Evolutionary conservation across 2,329 filamentous ascomycete species (phyloP), one percentile per base, ranked within the genome.

Genomic region (Cadophora sp.): DNA sequence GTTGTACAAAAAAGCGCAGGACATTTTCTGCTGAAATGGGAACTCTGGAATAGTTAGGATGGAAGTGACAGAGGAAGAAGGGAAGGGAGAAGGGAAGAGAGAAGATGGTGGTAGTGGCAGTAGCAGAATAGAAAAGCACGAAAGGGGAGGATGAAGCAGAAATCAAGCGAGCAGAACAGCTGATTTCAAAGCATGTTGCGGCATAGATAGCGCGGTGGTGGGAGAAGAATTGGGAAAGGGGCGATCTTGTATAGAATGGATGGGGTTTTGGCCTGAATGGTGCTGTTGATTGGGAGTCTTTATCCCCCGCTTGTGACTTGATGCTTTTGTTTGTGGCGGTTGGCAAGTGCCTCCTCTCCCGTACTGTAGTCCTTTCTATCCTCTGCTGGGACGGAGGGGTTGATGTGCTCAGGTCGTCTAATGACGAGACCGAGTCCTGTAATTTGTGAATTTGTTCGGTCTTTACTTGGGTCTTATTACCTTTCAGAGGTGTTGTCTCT

Each of bases 191-290:
- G 62, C 62, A 59, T 59, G 24, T 27, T 59, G 45, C 62, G 55
- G 45, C 62, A 65, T 59, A 59, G 62, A 41, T 59, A 65, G 62
- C 55, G 45, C 24, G 36, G 53, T 59, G 62, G 39, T 56, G 55
- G 14, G 41, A 48, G 47, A 18, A 33, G 27, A 41, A 27, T 14
- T 27, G 41, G 47, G n/a, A n/a, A n/a, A n/a, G n/a, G 47, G 7
- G 5, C 9, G n/a, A 58, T 58, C 55, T 65, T 65, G 62, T 65
- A 65, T 65, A 65, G 55, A 64, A 48, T 51, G 24, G 24, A 50
- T 11, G 48, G 48, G 16, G 2, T 30, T 39, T 39, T 39, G 36
- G 27, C 27, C 27, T 30, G 27, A 30, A 30, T 30, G 6, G 27
- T 30, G 27, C 27, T 30, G 3, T 6, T 30, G 27, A 4, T 30